Base-by-base conservation (phyloP, 2,329 filamentous ascomycete species). In the Akanthomyces muscarius region DNA sequence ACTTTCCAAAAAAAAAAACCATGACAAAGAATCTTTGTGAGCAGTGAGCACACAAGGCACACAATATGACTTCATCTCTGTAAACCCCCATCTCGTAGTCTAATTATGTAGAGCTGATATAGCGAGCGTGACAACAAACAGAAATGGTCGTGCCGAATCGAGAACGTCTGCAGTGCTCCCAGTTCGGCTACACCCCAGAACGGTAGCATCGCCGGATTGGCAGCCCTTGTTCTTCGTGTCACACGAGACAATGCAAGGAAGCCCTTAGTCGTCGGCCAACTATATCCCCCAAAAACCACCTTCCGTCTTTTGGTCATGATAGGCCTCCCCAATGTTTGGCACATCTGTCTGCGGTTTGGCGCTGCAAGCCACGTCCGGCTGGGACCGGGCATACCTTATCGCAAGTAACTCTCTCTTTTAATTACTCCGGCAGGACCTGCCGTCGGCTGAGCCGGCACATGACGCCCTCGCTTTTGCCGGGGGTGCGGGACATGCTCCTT, bases 131-230 rank as follows among this genome's bases (percentile, higher is more conserved):
- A 18, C n/a, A 1, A 25, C 23, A 3, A 25, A n/a, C 14, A 21
- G 21, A 18, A 56, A 25, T 41, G 21, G 41, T 45, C 18, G n/a
- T 56, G 16, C 54, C 11, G 21, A 21, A 41, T 50, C 56, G 36
- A 59, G 56, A 33, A 33, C 36, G 21, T 41, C 45, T 16, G 14
- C 13, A 3, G 36, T 36, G 23, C 25, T 5, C 42, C 25, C 16
- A 28, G 1, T 36, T 23, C 54, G 54, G 41, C 54, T 57, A 18
- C 33, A 10, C 10, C 56, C 56, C 47, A 59, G 56, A 59, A 59
- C 47, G 47, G 56, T 5, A 59, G 47, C 47, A 51, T 42, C 42
- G 33, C 56, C 56, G 56, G 56, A 33, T 59, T 8, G 42, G 21
- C 3, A 30, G 28, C 21, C 30, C 18, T 33, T 36, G 18, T 42